Evolutionary conservation across 306 rosid genomes (phyloP).

Genomic region (Gynostemma pentaphyllum): DNA sequence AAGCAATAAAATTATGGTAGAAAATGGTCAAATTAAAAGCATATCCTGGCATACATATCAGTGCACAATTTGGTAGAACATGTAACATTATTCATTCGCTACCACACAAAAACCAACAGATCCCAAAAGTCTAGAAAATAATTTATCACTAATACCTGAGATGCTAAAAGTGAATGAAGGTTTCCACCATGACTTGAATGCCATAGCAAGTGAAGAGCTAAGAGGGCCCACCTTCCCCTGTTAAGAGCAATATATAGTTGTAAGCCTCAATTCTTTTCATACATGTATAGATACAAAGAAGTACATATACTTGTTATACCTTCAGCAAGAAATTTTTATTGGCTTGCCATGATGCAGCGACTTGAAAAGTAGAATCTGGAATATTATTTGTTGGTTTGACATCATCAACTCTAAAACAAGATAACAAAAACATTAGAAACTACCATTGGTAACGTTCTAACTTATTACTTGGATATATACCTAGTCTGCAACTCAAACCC

Average conservation of each 20-base stretch:
- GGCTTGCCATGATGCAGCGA: constrained; percentile 97
- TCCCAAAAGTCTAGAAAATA: constrained; percentile 1
- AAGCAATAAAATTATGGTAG: background rate
- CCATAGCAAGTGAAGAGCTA: constrained; percentile 58
- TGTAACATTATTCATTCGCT: background rate
- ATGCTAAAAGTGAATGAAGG: constrained; percentile 82
- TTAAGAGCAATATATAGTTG: background rate
- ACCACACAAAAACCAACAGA: background rate
- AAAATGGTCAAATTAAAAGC: background rate
- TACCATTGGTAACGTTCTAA: constrained; percentile 9
- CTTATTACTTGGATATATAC: constrained; percentile 24
- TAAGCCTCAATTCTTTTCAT: background rate
- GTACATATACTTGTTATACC: constrained; percentile 30
- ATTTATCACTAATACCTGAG: constrained; percentile 48
- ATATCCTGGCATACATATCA: background rate
- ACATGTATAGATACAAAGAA: background rate
- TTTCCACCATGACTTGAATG: constrained; percentile 98
- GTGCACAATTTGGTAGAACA: background rate
- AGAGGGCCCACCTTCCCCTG: constrained; percentile 81
- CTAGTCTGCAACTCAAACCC: constrained; percentile 85
- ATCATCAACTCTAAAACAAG: constrained; percentile 48
- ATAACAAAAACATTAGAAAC: constrained; percentile 15
- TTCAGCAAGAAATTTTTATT: constrained; percentile 77
- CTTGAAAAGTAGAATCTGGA: constrained; percentile 71
- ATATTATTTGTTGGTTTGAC: constrained; percentile 33